Evolutionary conservation across 257 asterid genomes (phyloP).

Genomic region (Ehretia macrophylla): DNA sequence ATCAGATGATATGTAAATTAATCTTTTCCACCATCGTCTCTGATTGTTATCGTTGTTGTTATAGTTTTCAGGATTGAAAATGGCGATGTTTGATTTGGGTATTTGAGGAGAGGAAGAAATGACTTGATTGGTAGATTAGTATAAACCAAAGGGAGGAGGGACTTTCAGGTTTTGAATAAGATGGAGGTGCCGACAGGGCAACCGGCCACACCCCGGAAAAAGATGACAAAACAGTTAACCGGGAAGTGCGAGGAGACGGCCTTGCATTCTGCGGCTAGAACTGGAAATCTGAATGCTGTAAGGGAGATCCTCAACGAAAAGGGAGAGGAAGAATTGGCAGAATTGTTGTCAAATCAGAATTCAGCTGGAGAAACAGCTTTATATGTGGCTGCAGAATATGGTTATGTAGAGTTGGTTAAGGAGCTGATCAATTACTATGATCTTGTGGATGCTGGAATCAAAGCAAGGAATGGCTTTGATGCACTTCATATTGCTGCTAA

Average conservation of each 20-base stretch:
- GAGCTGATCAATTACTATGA: constrained; percentile 38
- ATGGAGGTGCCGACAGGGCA: constrained; percentile 14
- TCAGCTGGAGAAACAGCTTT: constrained; percentile 40
- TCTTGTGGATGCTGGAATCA: constrained; percentile 41
- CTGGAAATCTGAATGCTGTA: constrained; percentile 26
- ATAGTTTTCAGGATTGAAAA: not conserved
- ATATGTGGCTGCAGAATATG: constrained; percentile 46
- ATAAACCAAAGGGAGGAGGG: not conserved
- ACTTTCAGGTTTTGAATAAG: not conserved
- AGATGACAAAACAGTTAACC: constrained; percentile 41
- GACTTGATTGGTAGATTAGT: constrained; percentile 6
- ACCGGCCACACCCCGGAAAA: constrained; percentile 18
- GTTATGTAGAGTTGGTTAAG: constrained; percentile 33
- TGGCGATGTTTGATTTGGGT: constrained; percentile 31
- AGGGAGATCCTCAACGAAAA: constrained; percentile 12
- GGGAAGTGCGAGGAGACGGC: constrained; percentile 41
- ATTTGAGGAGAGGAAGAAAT: constrained; percentile 38
- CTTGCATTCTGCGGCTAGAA: constrained; percentile 42
- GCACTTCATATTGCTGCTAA: constrained; percentile 52
- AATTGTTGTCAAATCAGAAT: constrained; percentile 31
- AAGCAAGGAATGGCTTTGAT: constrained; percentile 46
- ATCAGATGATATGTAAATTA: too few species aligned
- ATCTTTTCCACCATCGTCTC: too few species aligned
- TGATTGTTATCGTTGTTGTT: not conserved
- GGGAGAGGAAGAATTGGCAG: constrained; percentile 28